Conservation (phyloP, 1,139 yeast genomes). For the Saccharomycopsis phalli region DNA sequence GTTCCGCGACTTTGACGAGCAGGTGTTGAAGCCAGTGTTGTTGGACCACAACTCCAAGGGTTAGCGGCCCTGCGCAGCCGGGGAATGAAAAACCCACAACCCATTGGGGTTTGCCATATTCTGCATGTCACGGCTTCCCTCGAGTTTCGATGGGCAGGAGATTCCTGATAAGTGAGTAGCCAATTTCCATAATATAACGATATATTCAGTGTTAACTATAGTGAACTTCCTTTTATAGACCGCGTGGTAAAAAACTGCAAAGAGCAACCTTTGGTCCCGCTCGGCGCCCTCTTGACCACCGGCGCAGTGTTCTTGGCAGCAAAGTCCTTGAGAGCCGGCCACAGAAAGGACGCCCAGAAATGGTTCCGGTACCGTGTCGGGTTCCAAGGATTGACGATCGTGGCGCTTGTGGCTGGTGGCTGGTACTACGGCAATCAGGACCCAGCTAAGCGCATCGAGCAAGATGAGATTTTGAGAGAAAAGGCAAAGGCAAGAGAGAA, state of each 20-base stretch:
- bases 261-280: conserved; percentile 74
- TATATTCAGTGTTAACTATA: background rate
- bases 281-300: conserved; percentile 70
- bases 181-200: background rate
- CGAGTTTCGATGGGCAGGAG: conserved; percentile 17
- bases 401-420: conserved; percentile 78
- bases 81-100: background rate
- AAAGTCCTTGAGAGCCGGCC: conserved; percentile 62
- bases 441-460: conserved; percentile 34
- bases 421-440: conserved; percentile 41
- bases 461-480: conserved; percentile 54
- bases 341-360: conserved; percentile 65
- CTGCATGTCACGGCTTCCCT: conserved; percentile 14
- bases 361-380: conserved; percentile 90
- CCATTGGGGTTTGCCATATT: background rate
- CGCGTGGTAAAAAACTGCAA: conserved; percentile 23
- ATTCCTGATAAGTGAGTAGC: conserved; percentile 14
- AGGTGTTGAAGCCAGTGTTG: conserved; percentile 90
- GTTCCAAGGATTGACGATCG: conserved; percentile 72
- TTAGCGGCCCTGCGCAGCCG: background rate
- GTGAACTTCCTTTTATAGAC: conserved; percentile 19
- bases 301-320: conserved; percentile 79
- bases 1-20: conserved; percentile 91
- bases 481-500: conserved; percentile 79
- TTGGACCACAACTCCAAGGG: conserved; percentile 42